A percentile compares a stretch with the other conserved stretches of the same genome.
Conservation (phyloP, 441 rosid species). For the Pelargonium fulgidum region DNA sequence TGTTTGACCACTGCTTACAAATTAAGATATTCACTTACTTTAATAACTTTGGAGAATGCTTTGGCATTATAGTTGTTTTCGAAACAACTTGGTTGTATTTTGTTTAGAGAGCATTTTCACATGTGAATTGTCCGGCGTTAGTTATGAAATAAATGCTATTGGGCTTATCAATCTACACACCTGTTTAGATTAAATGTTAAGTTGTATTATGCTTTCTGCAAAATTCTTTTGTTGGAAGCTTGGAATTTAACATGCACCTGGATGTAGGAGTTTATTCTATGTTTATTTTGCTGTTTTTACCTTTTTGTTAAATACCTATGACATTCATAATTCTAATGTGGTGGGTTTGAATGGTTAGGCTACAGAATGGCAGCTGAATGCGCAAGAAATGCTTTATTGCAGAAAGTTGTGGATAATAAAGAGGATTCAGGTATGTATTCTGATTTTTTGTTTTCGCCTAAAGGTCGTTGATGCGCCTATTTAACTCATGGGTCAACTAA, state of each 20-base stretch:
- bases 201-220: background rate
- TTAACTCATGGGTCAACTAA: background rate
- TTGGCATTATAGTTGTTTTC: no score
- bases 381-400: slow-evolving; percentile 68
- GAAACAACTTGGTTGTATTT: background rate
- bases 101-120: background rate
- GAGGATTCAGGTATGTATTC: slow-evolving; percentile 54
- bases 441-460: background rate
- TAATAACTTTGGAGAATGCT: background rate
- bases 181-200: no score
- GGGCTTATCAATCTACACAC: background rate
- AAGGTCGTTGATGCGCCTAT: background rate
- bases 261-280: background rate
- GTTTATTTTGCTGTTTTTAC: background rate
- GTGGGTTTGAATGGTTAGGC: slow-evolving; percentile 38
- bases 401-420: slow-evolving; percentile 76
- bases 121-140: background rate
- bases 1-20: background rate
- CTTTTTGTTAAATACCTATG: background rate
- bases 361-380: slow-evolving; percentile 96
- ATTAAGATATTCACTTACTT: background rate
- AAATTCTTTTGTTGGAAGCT: background rate
- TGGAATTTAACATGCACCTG: background rate
- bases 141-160: background rate
- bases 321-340: background rate